phyloP scores from a whole-genome alignment of 228 moss, liverwort and hornwort genomes.

The Sphagnum fallax region DNA sequence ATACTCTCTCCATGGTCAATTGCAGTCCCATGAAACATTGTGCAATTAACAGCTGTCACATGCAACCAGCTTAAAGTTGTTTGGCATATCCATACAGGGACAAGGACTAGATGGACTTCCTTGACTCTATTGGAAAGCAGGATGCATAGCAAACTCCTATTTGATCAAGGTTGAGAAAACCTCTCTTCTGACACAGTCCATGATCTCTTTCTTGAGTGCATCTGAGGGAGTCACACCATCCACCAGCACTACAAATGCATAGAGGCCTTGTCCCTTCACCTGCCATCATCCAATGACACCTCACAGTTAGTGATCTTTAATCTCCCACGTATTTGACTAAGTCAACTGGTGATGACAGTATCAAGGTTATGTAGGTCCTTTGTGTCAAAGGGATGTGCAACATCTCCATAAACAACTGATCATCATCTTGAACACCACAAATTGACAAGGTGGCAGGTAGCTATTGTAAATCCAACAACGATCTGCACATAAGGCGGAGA shows the following conservation, averaged over 20 bases:
- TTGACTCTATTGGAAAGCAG: too few species aligned
- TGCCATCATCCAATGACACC: conserved; percentile 6
- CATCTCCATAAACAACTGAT: background rate
- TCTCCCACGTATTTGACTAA: background rate
- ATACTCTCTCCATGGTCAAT: too few species aligned
- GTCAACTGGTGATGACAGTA: background rate
- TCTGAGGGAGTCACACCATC: conserved; percentile 31
- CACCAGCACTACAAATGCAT: conserved; percentile 55
- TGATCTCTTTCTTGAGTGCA: conserved; percentile 41
- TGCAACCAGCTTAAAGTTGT: too few species aligned
- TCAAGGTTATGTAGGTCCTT: background rate
- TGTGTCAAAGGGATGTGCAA: background rate
- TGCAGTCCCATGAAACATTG: too few species aligned
- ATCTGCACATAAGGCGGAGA: background rate
- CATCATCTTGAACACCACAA: background rate
- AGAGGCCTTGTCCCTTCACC: conserved; percentile 71
- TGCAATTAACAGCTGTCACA: too few species aligned
- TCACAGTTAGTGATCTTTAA: too few species aligned
- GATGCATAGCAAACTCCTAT: too few species aligned
- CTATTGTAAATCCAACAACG: background rate
- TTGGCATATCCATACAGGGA: too few species aligned
- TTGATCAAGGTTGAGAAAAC: conserved; percentile 5
- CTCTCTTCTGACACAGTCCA: conserved; percentile 43
- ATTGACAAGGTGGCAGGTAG: background rate
- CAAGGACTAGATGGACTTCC: too few species aligned